These are phyloP conservation scores for Triangularia verruculosa DNA, from an alignment of 2,329 filamentous ascomycete genomes.

Conservation along the genomic window DNA sequence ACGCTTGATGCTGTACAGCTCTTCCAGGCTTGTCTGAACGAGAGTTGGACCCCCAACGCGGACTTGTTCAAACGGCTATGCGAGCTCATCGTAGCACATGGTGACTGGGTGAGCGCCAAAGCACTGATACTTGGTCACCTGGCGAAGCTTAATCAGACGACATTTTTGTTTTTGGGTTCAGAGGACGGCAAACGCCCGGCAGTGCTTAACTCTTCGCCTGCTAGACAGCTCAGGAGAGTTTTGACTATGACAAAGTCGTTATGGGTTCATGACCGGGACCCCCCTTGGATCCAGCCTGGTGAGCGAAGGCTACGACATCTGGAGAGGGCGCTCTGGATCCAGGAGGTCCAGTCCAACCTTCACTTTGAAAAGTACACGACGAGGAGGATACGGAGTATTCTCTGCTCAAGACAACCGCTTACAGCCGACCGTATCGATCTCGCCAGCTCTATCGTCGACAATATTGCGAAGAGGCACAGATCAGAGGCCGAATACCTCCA, in stretches of 20 bases:
- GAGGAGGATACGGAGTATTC: not conserved
- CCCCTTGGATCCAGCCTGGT: not conserved
- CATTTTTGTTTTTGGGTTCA: conserved; percentile 14
- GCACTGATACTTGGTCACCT: conserved; percentile 35
- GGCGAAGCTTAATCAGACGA: conserved; percentile 27
- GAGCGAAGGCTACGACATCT: not conserved
- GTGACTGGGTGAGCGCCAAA: conserved; percentile 38
- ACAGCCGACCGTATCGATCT: not conserved
- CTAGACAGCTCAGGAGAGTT: conserved; percentile 18
- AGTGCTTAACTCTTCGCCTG: not conserved
- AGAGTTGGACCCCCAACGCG: conserved; percentile 34
- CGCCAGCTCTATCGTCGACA: not conserved
- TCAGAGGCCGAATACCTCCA: not conserved
- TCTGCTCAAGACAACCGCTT: not conserved
- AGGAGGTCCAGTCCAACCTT: not conserved
- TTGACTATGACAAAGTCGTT: conserved; percentile 10
- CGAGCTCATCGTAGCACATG: conserved; percentile 39
- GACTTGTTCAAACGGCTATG: conserved; percentile 39
- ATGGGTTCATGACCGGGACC: not conserved
- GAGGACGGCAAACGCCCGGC: not conserved
- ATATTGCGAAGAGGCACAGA: not conserved
- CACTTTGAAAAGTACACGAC: not conserved
- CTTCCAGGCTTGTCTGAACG: conserved; percentile 39
- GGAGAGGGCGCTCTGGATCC: not conserved
- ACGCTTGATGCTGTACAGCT: conserved; percentile 44